These are phyloP conservation scores for Wickerhamomyces hampshirensis DNA, from an alignment of 805 yeast genomes.

Conservation along the genomic window DNA sequence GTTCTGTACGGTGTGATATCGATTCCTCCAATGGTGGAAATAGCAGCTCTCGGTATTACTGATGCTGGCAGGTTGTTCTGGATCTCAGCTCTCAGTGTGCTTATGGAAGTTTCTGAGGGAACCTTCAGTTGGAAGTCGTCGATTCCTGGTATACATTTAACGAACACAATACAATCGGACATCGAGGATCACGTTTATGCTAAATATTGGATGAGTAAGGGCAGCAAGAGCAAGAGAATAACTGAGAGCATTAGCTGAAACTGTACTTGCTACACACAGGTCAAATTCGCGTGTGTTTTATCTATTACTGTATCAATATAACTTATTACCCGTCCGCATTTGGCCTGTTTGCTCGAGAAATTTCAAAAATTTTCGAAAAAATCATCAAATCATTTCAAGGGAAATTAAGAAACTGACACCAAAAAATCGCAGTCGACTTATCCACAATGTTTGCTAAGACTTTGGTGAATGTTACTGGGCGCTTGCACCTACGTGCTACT, in stretches of 20 bases:
- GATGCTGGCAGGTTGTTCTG: constrained; percentile 7
- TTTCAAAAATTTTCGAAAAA: not conserved
- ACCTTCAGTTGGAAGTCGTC: constrained; percentile 9
- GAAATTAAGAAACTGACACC: not conserved
- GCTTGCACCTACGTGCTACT: constrained; percentile 10
- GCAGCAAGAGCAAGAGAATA: too few species aligned
- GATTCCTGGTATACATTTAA: constrained; percentile 15
- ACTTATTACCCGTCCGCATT: too few species aligned
- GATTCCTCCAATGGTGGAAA: constrained; percentile 14
- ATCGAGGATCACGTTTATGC: not conserved
- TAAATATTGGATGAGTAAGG: too few species aligned
- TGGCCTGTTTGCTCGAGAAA: too few species aligned
- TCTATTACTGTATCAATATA: too few species aligned
- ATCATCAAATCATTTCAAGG: not conserved
- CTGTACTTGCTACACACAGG: too few species aligned
- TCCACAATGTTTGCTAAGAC: constrained; percentile 2
- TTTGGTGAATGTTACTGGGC: constrained; percentile 8
- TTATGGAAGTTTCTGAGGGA: constrained; percentile 1
- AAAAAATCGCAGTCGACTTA: not conserved
- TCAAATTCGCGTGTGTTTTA: too few species aligned
- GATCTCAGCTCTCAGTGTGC: constrained; percentile 4
- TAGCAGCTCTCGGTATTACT: constrained; percentile 1
- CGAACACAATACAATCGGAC: constrained; percentile 11
- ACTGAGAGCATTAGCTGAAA: too few species aligned
- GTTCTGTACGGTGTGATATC: constrained; percentile 6